Base-by-base conservation (phyloP, 441 rosid species). In the Aquilaria agallochum region DNA sequence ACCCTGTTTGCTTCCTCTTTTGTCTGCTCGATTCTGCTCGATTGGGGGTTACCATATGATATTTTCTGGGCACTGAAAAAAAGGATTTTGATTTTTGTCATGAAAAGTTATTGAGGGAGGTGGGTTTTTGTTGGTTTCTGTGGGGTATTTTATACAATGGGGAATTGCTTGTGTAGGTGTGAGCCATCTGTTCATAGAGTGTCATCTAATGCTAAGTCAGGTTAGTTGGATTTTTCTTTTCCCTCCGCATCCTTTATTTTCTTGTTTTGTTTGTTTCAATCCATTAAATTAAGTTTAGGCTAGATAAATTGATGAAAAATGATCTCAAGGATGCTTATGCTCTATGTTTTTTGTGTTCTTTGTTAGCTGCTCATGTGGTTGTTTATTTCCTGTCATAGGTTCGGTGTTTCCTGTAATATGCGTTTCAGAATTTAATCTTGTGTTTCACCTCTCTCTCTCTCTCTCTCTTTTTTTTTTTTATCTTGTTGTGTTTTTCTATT, bases 181-280 rank as follows among this genome's bases (percentile, higher is more conserved):
- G 87, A 89, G 71, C 83, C 88, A 66, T 74, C 87, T 31, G 76
- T 83, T 54, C 81, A 82, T 76, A 80, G 68, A 77, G 89, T 86
- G 55, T 89, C 90, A 47, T 72, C 94, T 50, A 82, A 79, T 82
- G 81, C 85, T 67, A 88, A 88, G 72, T 72, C 89, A 80, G 98
- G 98, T 89, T 77, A 55, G 72, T 27, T 59, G 55, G 40, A 14
- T 68, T 55, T 44, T 31, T 15, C 36, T 50, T 40, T 60, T 55
- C 20, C 53, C 14, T 46, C 46, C 65, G 10, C 5, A 50, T 33
- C 56, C 15, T n/a, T 33, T 36, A 5, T 36, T 4, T 36, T 8
- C 7, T 36, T 36, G 6, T 36, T 36, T 36, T 8, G 3, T 36
- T 36, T 36, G 42, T 36, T 5, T 36, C 42, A 36, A 36, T 36